Evolutionary conservation across 2,329 filamentous ascomycete species (phyloP).

Genomic region (Lithohypha guttulata): DNA sequence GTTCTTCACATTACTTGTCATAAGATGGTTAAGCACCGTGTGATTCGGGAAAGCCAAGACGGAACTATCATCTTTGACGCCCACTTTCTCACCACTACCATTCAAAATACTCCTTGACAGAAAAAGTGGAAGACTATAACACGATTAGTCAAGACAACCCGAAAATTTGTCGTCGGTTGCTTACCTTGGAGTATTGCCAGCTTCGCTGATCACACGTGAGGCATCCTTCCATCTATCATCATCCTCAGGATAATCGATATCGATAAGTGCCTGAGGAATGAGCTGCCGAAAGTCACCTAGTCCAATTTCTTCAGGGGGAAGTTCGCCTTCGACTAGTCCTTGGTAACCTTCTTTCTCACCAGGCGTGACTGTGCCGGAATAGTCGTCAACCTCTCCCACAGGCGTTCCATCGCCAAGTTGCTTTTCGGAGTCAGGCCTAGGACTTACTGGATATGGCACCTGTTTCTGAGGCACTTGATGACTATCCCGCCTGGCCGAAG

Average conservation of each 20-base stretch:
- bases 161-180: too few species aligned
- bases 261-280: constrained; percentile 74
- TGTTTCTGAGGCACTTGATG: constrained; percentile 26
- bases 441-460: constrained; percentile 16
- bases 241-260: constrained; percentile 78
- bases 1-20: constrained; percentile 96
- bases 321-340: constrained; percentile 31
- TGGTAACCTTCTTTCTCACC: constrained; percentile 32
- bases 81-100: constrained; percentile 53
- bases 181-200: constrained; percentile 77
- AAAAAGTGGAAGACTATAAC: constrained; percentile 80
- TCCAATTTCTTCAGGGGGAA: constrained; percentile 45
- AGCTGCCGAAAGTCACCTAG: constrained; percentile 55
- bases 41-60: constrained; percentile 96
- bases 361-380: constrained; percentile 22
- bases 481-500: constrained; percentile 26
- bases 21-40: constrained; percentile 89
- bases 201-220: constrained; percentile 60
- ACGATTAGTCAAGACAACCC: too few species aligned
- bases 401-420: too few species aligned
- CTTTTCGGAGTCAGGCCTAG: constrained; percentile 17
- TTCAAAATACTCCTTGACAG: constrained; percentile 91
- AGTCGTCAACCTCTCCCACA: too few species aligned
- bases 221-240: constrained; percentile 63
- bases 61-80: constrained; percentile 96